Evolutionary conservation across 345 rosid species (phyloP), one percentile per base, ranked within the genome.

Genomic region (Boechera divaricarpa): DNA sequence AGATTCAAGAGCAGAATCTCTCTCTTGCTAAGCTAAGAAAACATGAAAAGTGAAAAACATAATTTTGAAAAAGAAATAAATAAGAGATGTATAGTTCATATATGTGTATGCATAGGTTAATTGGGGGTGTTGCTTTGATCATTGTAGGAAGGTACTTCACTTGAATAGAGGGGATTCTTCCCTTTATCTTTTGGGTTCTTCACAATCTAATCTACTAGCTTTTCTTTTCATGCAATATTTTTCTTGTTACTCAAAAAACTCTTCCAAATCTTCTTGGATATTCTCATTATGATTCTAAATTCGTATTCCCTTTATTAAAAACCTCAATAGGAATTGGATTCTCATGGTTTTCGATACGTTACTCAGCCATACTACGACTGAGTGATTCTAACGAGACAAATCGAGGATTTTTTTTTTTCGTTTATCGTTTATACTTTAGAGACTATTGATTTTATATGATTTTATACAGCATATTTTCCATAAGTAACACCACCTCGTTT

Each of bases 211-310:
- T 66, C 77, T 72, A 51, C 66, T 78, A 66, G 73, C 78, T 73
- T 78, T 78, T 72, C 82, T 78, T 78, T 78, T 73, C 66, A 78
- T 78, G 78, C 78, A 73, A 45, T 78, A 67, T 67, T 78, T 78
- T 78, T 66, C 82, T 73, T 73, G 82, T 78, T 58, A 73, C 66
- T 67, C 78, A 73, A 73, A 73, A 77, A 70, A 65, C 47, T 51
- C 57, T 42, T 58, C 58, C 18, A 78, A 67, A 73, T 78, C 82
- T 78, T 77, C 78, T 5, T 73, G 82, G 82, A 78, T 78, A 72
- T 78, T 73, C 82, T 53, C 77, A 73, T 73, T 78, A 73, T 78
- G 67, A 66, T 72, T 65, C 73, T 42, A 72, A 66, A 6, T 72
- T 78, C 69, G 16, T 64, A 55, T 72, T 39, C 72, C 59, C 77